A percentile compares a stretch with the other conserved stretches of the same genome.
Conservation (phyloP, 441 rosid species). For the Omphalea diandra region DNA sequence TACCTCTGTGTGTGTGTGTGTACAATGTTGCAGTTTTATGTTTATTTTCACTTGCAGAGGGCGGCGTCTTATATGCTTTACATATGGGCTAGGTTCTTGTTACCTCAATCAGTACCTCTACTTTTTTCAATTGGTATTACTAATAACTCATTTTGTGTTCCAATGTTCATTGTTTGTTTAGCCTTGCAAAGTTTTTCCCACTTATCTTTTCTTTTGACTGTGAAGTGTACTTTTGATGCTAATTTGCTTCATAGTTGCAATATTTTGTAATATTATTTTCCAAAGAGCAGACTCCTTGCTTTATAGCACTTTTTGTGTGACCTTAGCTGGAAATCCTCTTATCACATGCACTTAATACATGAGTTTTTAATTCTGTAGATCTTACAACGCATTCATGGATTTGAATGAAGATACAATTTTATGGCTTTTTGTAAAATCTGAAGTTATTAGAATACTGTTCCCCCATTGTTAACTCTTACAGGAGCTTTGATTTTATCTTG, state of each 20-base stretch:
- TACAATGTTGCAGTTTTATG: no score
- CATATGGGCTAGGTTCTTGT: not conserved
- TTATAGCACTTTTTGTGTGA: not conserved
- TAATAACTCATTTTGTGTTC: not conserved
- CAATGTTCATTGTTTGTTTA: not conserved
- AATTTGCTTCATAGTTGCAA: not conserved
- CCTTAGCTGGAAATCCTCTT: not conserved
- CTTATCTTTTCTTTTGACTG: not conserved
- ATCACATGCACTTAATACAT: not conserved
- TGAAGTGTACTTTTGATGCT: not conserved
- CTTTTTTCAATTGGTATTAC: not conserved
- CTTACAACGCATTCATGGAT: not conserved
- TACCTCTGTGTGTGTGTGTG: no score
- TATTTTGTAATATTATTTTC: not conserved
- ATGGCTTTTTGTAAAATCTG: slow-evolving; percentile 10
- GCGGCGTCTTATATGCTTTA: not conserved
- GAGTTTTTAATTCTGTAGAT: not conserved
- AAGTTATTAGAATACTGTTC: not conserved
- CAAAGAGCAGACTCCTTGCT: not conserved
- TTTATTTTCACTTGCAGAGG: not conserved
- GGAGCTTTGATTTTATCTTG: slow-evolving; percentile 29
- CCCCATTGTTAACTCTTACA: slow-evolving; percentile 13
- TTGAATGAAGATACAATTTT: slow-evolving; percentile 10
- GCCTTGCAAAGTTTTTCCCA: not conserved
- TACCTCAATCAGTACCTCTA: not conserved